Base-by-base conservation (phyloP, 2,329 filamentous ascomycete genomes). In the Ceratocystiopsis minuta region DNA sequence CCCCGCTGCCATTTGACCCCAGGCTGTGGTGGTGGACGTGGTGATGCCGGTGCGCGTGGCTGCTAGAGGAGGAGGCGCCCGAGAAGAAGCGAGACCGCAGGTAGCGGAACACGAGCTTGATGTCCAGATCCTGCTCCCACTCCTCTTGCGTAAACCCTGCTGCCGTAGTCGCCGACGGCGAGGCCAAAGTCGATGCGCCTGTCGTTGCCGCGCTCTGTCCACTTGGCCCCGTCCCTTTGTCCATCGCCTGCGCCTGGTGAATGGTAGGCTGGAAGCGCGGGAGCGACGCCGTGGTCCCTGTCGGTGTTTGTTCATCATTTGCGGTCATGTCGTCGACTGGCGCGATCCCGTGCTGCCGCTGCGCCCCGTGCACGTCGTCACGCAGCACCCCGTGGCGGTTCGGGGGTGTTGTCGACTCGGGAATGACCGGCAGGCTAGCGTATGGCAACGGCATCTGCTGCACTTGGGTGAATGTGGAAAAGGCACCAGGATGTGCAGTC, bases 81-180 rank as follows among this genome's bases (percentile, higher is more conserved):
- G 71, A 64, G 44, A 74, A 66, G 57, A 93, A 88, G 45, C 83
- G 77, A 16, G 75, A 80, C 44, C 78, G 74, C 28, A 94, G 68
- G 55, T 90, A 96, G 39, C 78, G 76, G 63, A 96, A 96, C 32
- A 96, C 82, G 57, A 94, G 80, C 55, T 81, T 82, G 49, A 95
- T 74, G 53, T 96, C 87, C 6, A 96, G 70, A 42, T 94, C 83
- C 46, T 80, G 78, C 60, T 96, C 87, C 90, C 90, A 98, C 54
- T 94, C 90, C 33, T 90, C 82, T 51, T 83, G 67, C 1, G 70
- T 72, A 47, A 75, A 75, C 0, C 57, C 47, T 4, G 49, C 50
- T 6, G 35, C 16, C 13, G 46, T 43, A 24, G 16, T 1, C 4
- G n/a, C 4, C 13, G 43, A 24, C 13, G 33, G 3, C 4, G 38